Evolutionary conservation across 2,329 filamentous ascomycete genomes (phyloP).

Genomic region (Helminthosporium solani): DNA sequence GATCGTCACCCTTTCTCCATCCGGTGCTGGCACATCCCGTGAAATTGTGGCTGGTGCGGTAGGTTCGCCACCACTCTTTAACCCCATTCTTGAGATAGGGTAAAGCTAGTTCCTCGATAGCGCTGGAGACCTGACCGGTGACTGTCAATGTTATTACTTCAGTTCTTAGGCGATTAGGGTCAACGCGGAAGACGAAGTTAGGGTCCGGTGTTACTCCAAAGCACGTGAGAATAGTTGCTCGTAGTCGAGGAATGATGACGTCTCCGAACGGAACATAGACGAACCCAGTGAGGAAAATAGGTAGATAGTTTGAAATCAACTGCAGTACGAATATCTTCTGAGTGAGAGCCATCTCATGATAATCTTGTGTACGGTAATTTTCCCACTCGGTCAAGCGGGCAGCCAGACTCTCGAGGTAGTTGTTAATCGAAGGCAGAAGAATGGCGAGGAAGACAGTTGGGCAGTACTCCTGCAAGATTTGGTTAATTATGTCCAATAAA

Average conservation of each 20-base stretch:
- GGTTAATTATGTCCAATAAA: neutral
- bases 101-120: slow-evolving; percentile 31
- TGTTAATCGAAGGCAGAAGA: slow-evolving; percentile 32
- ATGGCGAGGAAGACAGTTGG: slow-evolving; percentile 35
- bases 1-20: slow-evolving; percentile 22
- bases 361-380: slow-evolving; percentile 34
- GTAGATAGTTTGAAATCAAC: slow-evolving; percentile 38
- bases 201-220: slow-evolving; percentile 12
- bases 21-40: neutral
- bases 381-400: slow-evolving; percentile 35
- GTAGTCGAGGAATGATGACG: slow-evolving; percentile 24
- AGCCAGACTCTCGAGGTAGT: slow-evolving; percentile 28
- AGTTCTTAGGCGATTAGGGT: slow-evolving; percentile 33
- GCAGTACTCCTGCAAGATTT: slow-evolving; percentile 30
- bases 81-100: slow-evolving; percentile 32
- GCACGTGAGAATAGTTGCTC: slow-evolving; percentile 18
- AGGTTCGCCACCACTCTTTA: slow-evolving; percentile 33
- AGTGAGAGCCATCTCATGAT: slow-evolving; percentile 37
- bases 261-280: slow-evolving; percentile 35
- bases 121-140: slow-evolving; percentile 35
- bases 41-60: slow-evolving; percentile 12
- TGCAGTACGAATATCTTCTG: slow-evolving; percentile 39
- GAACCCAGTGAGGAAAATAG: slow-evolving; percentile 38
- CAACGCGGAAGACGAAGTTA: slow-evolving; percentile 23
- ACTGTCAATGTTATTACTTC: slow-evolving; percentile 37